Base-by-base conservation (phyloP, 805 yeast genomes). In the Zygosaccharomyces siamensis region DNA sequence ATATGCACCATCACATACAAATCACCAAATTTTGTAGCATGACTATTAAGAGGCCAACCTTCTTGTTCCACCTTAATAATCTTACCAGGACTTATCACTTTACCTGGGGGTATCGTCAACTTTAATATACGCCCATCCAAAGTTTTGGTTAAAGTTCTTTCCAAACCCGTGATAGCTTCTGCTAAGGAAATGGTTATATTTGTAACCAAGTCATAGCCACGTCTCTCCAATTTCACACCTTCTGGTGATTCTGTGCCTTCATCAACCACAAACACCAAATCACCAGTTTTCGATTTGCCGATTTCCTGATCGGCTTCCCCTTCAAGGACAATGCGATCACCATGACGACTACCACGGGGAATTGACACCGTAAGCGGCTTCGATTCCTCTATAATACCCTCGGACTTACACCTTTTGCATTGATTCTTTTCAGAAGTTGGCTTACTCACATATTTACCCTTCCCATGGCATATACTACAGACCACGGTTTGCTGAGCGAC, bases 91-190 rank as follows among this genome's bases (percentile, higher is more conserved):
- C 83, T 76, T 5, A 89, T 60, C 5, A 92, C 96, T 65, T 84
- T 84, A 1, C 97, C 97, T 4, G 75, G 70, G 1, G 90, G 89
- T 0, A 84, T 77, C 0, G 79, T 71, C 11, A 90, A 63, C 45
- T 76, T 76, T 11, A 89, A 66, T 32, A 81, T 78, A 53, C 97
- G 79, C 14, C 84, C 90, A 66, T 93, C 98, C 47, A 90, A 73
- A 54, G 88, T 93, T 54, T 78, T 78, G 7, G 85, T 69, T 2
- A 89, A 72, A 10, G 78, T 75, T 45, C 78, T 76, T 24, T 82
- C 72, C 59, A 90, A 84, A 2, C 98, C 98, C 50, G 88, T 78
- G n/a, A 92, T 72, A 0, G 97, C 83, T 55, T 92, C 98, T 11
- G 79, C 79, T 45, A 92, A 71, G 2, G 95, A 73, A 35, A 92